Base-by-base conservation (phyloP, 257 asterid species). In the Nicotiana benthamiana region DNA sequence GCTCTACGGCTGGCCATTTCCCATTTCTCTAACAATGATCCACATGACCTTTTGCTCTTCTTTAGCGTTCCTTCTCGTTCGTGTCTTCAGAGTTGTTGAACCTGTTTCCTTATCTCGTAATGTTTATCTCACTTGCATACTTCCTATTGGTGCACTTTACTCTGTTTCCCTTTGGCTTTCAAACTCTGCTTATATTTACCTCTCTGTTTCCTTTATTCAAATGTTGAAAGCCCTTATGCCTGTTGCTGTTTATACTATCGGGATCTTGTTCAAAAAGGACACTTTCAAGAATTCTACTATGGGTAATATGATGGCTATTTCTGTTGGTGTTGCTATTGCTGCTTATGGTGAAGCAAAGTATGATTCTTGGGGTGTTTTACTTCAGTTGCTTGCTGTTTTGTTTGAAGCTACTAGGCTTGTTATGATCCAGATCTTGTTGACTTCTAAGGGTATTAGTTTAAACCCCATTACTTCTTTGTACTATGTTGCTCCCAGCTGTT, bases 1-100 rank as follows among this genome's bases (percentile, higher is more conserved):
- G 46, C 82, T 83, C 81, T 83, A 83, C 40, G 78, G 81, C 27
- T 83, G 86, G 83, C 86, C 83, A 0, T 83, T 46, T 67, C 83
- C 83, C 0, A 80, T 83, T 52, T 83, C 86, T 54, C 86, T 83
- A 10, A 80, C 86, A 7, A 80, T 83, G 81, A 83, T 83, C 74
- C 86, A 83, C 40, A 83, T 80, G 86, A 9, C 79, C 16, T 83
- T 83, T 34, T 83, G 83, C 10, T 72, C 86, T 3, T 48, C 79
- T 1, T 63, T 83, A 64, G 83, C 83, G 1, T 83, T 79, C 46
- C 52, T 80, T 5, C 81, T 80, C 40, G 83, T 80, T n/a, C 83
- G 86, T 20, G 75, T 80, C 17, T 64, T 74, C 36, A 74, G 53
- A 52, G 62, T 80, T n/a, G 70, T 80, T 13, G 83, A 83, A 27